Evolutionary conservation across 495 filamentous ascomycete species (phyloP), one percentile per base, ranked within the genome.

Genomic region (Penicillium parvum): DNA sequence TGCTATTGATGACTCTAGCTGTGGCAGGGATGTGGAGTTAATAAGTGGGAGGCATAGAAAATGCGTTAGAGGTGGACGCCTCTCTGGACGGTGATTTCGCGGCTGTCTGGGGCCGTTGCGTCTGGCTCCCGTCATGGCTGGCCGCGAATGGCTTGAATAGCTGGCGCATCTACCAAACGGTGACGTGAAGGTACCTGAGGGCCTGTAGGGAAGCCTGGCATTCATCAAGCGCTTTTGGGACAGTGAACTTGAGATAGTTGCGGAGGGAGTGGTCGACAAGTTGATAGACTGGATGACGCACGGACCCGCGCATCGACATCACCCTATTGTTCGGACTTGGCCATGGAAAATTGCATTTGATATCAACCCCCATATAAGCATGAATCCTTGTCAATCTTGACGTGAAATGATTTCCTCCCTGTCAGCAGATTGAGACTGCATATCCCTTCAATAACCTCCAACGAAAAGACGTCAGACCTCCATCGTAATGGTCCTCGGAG

Each of bases 21-120:
- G 80, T 0, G 75, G 72, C 10, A 81, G 69, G 1, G 86, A 88
- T 11, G 57, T 23, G 0, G 65, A 18, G 19, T 78, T 88, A 43
- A 85, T 71, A 46, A 95, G 80, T 7, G 90, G 88, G 37, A 96
- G 63, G 63, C 86, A 91, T 26, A 96, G 78, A 60, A 95, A 95
- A 61, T 96, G 90, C 0, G 90, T 96, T n/a, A 86, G 73, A 12
- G 65, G 68, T 12, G 72, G 69, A 12, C 49, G 45, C 52, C 66
- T 68, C 30, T 57, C 48, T 19, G 45, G 49, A 5, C 23, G 38
- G 17, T 18, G 37, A 20, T 43, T 28, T 20, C 37, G 42, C 14
- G 21, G 43, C 5, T 42, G 42, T 10, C 18, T 46, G 30, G 39
- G 18, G 15, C 15, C 15, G 16, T 49, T 35, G 18, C n/a, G 35